phyloP scores from a whole-genome alignment of 352 stramenopile species.

The Globisporangium takayamanum region DNA sequence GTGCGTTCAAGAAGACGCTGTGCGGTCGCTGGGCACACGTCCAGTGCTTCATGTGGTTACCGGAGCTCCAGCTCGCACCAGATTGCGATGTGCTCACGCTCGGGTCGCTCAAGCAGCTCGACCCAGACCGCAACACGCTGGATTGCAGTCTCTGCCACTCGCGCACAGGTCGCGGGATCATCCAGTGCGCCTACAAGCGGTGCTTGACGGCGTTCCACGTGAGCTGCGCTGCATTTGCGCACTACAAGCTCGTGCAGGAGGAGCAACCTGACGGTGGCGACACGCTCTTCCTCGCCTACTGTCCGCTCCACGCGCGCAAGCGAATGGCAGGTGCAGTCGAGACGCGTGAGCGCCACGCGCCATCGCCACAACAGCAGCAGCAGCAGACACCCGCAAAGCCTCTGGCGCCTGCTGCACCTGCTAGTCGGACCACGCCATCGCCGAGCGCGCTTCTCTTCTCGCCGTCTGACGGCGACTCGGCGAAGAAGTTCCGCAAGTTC shows the following conservation, averaged over 20 bases:
- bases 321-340: slow-evolving; percentile 6
- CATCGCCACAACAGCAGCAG: not conserved
- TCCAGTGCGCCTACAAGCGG: slow-evolving; percentile 71
- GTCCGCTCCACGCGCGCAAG: slow-evolving; percentile 45
- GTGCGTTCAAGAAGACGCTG: slow-evolving; percentile 51
- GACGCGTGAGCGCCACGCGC: slow-evolving; percentile 4
- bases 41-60: slow-evolving; percentile 84
- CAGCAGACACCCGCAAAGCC: slow-evolving; percentile 3
- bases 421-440: slow-evolving; percentile 17
- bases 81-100: slow-evolving; percentile 29
- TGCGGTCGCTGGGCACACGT: slow-evolving; percentile 78
- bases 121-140: slow-evolving; percentile 55
- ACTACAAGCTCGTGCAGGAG: slow-evolving; percentile 57
- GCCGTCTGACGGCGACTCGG: slow-evolving; percentile 30
- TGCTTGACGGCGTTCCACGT: slow-evolving; percentile 79
- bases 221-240: slow-evolving; percentile 55
- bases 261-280: slow-evolving; percentile 26
- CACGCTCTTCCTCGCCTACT: slow-evolving; percentile 70
- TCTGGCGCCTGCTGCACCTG: not conserved
- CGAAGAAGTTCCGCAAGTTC: slow-evolving; percentile 62
- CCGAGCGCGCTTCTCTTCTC: slow-evolving; percentile 51
- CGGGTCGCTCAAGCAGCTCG: slow-evolving; percentile 36
- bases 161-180: slow-evolving; percentile 41
- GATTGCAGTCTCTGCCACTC: slow-evolving; percentile 73
- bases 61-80: slow-evolving; percentile 53